Evolutionary conservation across 1,284 basidiomycete species (phyloP), one percentile per base, ranked within the genome.

Genomic region (Ustilago hordei): DNA sequence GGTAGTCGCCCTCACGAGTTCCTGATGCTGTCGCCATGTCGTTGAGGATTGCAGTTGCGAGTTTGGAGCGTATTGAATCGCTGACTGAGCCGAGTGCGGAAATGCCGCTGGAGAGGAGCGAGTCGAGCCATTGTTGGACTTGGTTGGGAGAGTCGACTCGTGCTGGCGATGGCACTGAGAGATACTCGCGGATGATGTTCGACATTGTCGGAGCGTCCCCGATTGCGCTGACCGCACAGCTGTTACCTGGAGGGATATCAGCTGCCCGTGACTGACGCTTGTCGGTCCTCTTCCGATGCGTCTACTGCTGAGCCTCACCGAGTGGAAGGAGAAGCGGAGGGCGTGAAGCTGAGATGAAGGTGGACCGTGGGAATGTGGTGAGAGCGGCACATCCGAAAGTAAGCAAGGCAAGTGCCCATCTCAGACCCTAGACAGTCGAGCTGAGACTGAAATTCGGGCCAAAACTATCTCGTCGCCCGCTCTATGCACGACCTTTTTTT

Each of bases 1-100:
- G 61, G 31, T 55, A 64, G 59, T 68, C 64, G 15, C 67, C 71
- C 31, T 71, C 54, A 8, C 75, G 64, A 6, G 48, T 58, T 7
- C 75, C 75, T 34, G 75, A 74, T 23, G 71, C 75, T 31, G 57
- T 38, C 47, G 55, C 53, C 7, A 78, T 56, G 41, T 78, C 75
- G 23, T 54, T 63, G 58, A 76, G 66, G 8, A 78, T 50, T 23
- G 76, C 71, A 0, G 52, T 63, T 35, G 60, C 60, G 36, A 79
- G 66, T 34, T 74, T 69, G 65, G 70, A 39, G 4, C 74, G 78
- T 31, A 74, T 66, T n/a, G 70, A 68, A 38, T 74, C 68, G 47
- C 54, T 67, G 38, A 74, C 70, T 9, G 68, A 70, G 11, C 64
- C 68, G 3, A 74, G 63, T 15, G 55, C 59, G 28, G 55, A 17